Evolutionary conservation across 2,329 filamentous ascomycete species (phyloP).

Genomic region (Ophiostoma pallidulum): DNA sequence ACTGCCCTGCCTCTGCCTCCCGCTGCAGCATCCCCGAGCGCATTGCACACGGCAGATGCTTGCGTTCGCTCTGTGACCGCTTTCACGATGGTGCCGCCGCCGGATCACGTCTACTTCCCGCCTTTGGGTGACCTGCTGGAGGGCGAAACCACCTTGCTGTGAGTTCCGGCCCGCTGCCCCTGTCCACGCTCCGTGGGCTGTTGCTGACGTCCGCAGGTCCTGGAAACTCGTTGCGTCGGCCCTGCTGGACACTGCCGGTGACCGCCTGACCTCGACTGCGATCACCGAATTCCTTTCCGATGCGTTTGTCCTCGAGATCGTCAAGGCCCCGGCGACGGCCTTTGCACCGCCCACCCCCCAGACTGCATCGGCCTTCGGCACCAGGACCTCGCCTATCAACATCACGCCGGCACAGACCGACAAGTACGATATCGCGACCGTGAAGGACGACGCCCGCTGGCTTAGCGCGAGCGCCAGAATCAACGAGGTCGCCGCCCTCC

Average conservation of each 20-base stretch:
- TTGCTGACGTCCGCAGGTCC: slow-evolving; percentile 34
- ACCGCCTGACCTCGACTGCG: slow-evolving; percentile 42
- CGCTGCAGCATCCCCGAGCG: not conserved
- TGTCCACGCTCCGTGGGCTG: no score
- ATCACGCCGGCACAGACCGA: slow-evolving; percentile 58
- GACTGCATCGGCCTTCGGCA: slow-evolving; percentile 66
- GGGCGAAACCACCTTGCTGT: slow-evolving; percentile 74
- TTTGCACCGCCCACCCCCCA: slow-evolving; percentile 55
- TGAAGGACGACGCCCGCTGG: slow-evolving; percentile 83
- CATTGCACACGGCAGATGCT: slow-evolving; percentile 4
- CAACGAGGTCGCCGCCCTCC: slow-evolving; percentile 72
- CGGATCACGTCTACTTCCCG: slow-evolving; percentile 68
- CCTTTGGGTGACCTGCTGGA: slow-evolving; percentile 76
- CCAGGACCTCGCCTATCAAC: slow-evolving; percentile 79
- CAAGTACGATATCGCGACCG: slow-evolving; percentile 62
- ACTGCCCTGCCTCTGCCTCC: not conserved
- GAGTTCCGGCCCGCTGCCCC: slow-evolving; percentile 28
- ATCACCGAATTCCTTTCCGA: slow-evolving; percentile 64
- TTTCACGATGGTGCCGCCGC: slow-evolving; percentile 57
- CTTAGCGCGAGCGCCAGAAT: slow-evolving; percentile 68
- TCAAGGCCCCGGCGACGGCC: slow-evolving; percentile 58
- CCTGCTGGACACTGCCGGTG: slow-evolving; percentile 45
- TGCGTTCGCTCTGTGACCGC: not conserved
- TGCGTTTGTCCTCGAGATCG: slow-evolving; percentile 54
- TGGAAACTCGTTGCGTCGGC: slow-evolving; percentile 53